phyloP scores from a whole-genome alignment of 768 basidiomycete species.

The Pleurotus giganteus region DNA sequence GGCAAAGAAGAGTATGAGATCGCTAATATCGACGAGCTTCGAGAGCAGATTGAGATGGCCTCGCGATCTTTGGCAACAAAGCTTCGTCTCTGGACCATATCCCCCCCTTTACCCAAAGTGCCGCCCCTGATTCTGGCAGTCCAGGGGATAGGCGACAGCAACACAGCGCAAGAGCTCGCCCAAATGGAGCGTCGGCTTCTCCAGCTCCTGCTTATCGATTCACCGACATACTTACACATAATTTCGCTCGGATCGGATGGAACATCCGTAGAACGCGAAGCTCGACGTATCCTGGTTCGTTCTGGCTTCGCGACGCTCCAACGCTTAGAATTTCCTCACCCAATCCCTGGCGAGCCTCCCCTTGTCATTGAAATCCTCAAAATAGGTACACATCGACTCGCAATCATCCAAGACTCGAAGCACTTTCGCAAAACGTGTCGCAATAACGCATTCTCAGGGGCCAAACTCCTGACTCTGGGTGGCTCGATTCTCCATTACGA shows the following conservation, averaged over 20 bases:
- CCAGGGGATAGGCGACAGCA: not conserved
- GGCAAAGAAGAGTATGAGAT: conserved; percentile 19
- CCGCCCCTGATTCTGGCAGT: conserved; percentile 13
- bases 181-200: not conserved
- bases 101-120: conserved; percentile 12
- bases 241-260: conserved; percentile 11
- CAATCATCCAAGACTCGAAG: conserved; percentile 33
- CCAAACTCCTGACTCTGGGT: conserved; percentile 23
- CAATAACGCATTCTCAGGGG: conserved; percentile 34
- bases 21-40: conserved; percentile 17
- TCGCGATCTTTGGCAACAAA: not conserved
- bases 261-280: conserved; percentile 4
- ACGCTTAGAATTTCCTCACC: not conserved
- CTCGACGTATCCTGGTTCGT: not conserved
- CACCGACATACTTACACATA: not conserved
- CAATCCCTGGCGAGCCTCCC: not conserved
- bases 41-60: conserved; percentile 9
- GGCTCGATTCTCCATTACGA: conserved; percentile 17
- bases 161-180: not conserved
- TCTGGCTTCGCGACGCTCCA: not conserved
- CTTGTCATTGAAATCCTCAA: not conserved
- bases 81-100: conserved; percentile 10
- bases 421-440: conserved; percentile 32
- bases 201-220: not conserved
- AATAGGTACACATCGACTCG: conserved; percentile 9